phyloP scores from a whole-genome alignment of 1,284 basidiomycete genomes.

The Heterobasidion parviporum region DNA sequence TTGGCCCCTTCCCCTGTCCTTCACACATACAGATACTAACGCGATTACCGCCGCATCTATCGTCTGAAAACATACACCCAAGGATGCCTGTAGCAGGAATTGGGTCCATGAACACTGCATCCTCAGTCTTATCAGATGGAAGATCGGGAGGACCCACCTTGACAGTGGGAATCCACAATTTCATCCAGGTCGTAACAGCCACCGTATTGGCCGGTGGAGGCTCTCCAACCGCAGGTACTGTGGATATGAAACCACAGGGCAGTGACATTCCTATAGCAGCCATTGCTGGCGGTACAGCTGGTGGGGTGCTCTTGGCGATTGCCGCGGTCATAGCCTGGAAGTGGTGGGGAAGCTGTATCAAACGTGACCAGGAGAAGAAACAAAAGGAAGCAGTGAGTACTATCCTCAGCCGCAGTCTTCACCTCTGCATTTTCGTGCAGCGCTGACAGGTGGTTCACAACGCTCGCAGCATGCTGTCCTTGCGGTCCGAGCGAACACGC shows the following conservation, averaged over 20 bases:
- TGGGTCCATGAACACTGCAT: too few species aligned
- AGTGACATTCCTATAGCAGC: constrained; percentile 34
- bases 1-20: not conserved
- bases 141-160: too few species aligned
- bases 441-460: not conserved
- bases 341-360: constrained; percentile 39
- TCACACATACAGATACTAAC: not conserved
- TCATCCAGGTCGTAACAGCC: constrained; percentile 18
- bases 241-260: not conserved
- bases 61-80: too few species aligned
- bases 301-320: constrained; percentile 38
- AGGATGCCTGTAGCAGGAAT: too few species aligned
- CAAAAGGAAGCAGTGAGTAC: constrained; percentile 31
- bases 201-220: constrained; percentile 20
- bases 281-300: constrained; percentile 42
- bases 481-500: constrained; percentile 30
- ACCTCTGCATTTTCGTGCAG: not conserved
- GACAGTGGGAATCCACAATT: not conserved
- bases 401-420: not conserved
- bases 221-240: constrained; percentile 1
- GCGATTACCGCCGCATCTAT: too few species aligned
- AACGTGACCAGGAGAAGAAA: constrained; percentile 26
- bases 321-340: constrained; percentile 36
- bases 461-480: constrained; percentile 18
- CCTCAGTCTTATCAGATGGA: too few species aligned